Conservation (phyloP, 2,329 filamentous ascomycete species). For the Aspergillus sp. region DNA sequence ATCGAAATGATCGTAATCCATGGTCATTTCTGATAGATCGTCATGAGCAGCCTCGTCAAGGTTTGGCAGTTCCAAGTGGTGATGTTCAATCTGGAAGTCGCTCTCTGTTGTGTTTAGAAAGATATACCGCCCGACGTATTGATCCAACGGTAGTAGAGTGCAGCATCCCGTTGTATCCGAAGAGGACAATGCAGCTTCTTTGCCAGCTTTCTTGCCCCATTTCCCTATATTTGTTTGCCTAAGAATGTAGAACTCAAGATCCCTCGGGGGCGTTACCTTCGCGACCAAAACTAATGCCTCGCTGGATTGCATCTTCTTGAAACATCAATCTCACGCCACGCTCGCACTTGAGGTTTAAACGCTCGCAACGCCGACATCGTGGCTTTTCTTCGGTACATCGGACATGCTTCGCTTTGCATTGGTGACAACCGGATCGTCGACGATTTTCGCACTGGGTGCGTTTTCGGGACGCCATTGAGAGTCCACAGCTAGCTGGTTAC, state of each 20-base stretch:
- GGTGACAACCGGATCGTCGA: slow-evolving; percentile 26
- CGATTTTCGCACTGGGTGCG: slow-evolving; percentile 17
- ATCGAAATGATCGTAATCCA: neutral
- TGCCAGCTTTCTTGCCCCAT: slow-evolving; percentile 4
- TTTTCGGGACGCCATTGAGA: neutral
- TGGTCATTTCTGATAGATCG: neutral
- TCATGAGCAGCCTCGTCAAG: neutral
- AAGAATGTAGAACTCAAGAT: neutral
- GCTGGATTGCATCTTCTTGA: slow-evolving; percentile 31
- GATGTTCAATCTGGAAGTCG: slow-evolving; percentile 12
- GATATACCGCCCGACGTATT: slow-evolving; percentile 17
- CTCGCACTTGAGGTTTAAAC: slow-evolving; percentile 23
- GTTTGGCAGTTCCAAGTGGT: no score
- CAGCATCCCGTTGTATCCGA: neutral
- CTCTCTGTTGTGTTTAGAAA: slow-evolving; percentile 26
- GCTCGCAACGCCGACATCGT: slow-evolving; percentile 26
- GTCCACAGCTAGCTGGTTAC: no score
- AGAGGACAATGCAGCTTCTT: slow-evolving; percentile 11
- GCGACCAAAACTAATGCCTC: slow-evolving; percentile 25
- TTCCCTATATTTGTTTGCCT: slow-evolving; percentile 2
- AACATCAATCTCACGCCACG: slow-evolving; percentile 28
- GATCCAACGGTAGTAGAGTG: slow-evolving; percentile 2
- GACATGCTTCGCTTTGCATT: slow-evolving; percentile 29
- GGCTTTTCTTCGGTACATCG: slow-evolving; percentile 33
- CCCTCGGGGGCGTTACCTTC: slow-evolving; percentile 17